phyloP scores from a whole-genome alignment of 306 rosid genomes.

The Vicia villosa region DNA sequence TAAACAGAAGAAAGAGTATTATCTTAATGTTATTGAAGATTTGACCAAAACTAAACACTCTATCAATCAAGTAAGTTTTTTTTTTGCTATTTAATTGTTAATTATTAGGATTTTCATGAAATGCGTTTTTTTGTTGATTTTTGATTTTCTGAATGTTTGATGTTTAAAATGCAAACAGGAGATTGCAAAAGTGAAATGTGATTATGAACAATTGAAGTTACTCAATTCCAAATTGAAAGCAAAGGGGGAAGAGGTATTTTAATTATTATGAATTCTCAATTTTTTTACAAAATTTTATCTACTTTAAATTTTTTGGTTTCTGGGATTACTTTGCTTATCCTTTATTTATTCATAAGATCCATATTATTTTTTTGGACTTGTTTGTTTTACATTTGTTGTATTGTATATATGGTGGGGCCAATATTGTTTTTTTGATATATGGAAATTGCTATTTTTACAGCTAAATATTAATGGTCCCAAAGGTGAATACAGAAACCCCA shows the following conservation, averaged over 20 bases:
- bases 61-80: too few relatives aligned
- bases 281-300: too few relatives aligned
- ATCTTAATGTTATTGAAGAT: too few relatives aligned
- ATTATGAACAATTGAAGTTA: constrained; percentile 22
- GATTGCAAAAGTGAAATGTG: constrained; percentile 37
- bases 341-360: background rate
- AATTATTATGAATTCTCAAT: background rate
- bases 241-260: constrained; percentile 42
- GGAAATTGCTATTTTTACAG: constrained; percentile 37
- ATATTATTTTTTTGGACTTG: background rate
- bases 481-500: constrained; percentile 6
- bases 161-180: constrained; percentile 38
- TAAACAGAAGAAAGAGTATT: too few relatives aligned
- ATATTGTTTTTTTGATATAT: background rate
- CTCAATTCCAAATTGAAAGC: constrained; percentile 43
- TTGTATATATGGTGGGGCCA: background rate
- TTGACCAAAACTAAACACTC: too few relatives aligned
- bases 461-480: background rate
- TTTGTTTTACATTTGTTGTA: background rate
- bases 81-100: too few relatives aligned
- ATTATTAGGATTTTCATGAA: too few relatives aligned
- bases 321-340: background rate
- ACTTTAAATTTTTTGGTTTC: too few relatives aligned
- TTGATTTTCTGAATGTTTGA: background rate
- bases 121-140: too few relatives aligned